Evolutionary conservation across 257 asterid species (phyloP), one percentile per base, ranked within the genome.

Genomic region (Hygrophila difformis): DNA sequence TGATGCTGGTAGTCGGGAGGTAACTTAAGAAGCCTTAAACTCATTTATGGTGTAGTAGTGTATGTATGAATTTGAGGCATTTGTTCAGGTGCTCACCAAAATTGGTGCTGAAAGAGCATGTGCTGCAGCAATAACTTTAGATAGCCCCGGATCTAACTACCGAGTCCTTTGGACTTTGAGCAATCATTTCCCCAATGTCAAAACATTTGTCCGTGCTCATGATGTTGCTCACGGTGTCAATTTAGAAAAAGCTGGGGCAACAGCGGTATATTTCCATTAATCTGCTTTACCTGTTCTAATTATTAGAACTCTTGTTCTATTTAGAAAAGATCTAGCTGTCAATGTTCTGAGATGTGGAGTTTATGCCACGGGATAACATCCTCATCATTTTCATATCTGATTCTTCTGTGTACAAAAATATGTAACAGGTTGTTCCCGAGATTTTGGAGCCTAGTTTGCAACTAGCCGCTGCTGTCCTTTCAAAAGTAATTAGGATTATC

Each of bases 1-100:
- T 48, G 99, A 91, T 74, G 95, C 99, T 45, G 99, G 99, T 55
- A 91, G 99, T 55, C 87, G 93, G 51, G 99, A 91, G 95, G 99
- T 91, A 71, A 47, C 37, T 18, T 8, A 54, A 59, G 39, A 43
- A 46, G 46, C 53, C 19, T 2, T 2, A 7, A 24, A 2, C 29
- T 33, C 12, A 33, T 33, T 33, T n/a, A n/a, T n/a, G n/a, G n/a
- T n/a, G n/a, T n/a, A n/a, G 10, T 33, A 5, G 3, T 24, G 3
- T 24, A 24, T 24, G n/a, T 24, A 24, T 9, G 10, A 33, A 5
- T 33, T 5, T 2, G 10, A 10, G 37, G 37, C 37, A 33, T 33
- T 33, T 33, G 2, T 33, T 47, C 70, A 91, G 99, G 97, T 91
- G 55, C 99, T 91, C 49, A 97, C 86, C 53, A 91, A 91, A 83